Evolutionary conservation across 1,284 basidiomycete genomes (phyloP).

Genomic region (Fomitopsis palustris): DNA sequence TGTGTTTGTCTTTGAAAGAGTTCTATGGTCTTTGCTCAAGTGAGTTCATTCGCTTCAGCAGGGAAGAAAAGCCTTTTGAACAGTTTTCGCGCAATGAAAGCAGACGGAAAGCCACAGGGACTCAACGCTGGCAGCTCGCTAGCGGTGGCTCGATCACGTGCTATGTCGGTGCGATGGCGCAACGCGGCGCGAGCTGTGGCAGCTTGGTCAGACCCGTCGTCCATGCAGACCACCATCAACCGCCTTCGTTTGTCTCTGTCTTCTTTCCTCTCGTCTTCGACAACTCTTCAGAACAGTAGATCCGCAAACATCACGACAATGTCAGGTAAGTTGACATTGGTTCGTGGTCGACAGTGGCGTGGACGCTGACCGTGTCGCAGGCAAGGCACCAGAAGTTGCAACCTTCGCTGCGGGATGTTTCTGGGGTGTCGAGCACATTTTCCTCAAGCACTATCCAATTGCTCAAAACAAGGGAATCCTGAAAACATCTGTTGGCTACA

Average conservation of each 20-base stretch:
- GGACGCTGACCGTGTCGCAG: conserved; percentile 4
- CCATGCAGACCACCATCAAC: conserved; percentile 7
- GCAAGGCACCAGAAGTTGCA: conserved; percentile 49
- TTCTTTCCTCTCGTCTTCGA: conserved; percentile 7
- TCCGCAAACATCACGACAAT: background rate
- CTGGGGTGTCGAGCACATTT: conserved; percentile 88
- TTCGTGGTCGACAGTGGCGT: background rate
- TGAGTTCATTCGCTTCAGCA: no score
- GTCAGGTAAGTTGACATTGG: conserved; percentile 1
- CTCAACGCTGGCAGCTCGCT: no score
- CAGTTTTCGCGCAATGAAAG: no score
- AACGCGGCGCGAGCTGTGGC: background rate
- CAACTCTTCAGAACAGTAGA: background rate
- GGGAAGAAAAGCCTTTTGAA: no score
- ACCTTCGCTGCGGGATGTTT: conserved; percentile 74
- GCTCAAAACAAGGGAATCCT: conserved; percentile 64
- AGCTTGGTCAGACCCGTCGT: background rate
- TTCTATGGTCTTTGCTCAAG: no score
- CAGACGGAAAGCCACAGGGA: no score
- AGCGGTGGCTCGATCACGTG: background rate
- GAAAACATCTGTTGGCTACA: conserved; percentile 78
- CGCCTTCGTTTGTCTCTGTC: conserved; percentile 13
- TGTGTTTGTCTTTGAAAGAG: no score
- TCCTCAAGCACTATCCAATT: conserved; percentile 76
- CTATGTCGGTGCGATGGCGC: background rate